These are phyloP conservation scores for Zea mays DNA, from an alignment of 176 grass and related monocot genomes.

Conservation along the genomic window Zm-B73-REFERENCE-NAM-5.0 NC_050103.1:159077501-159078000, in stretches of 20 bases:
- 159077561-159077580: slow-evolving; percentile 32
- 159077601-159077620: too few relatives aligned
- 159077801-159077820: too few relatives aligned
- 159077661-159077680: slow-evolving; percentile 49
- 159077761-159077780: slow-evolving; percentile 61
- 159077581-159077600: too few relatives aligned
- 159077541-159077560: slow-evolving; percentile 38
- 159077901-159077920: slow-evolving; percentile 64
- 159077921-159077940: slow-evolving; percentile 48
- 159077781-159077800: too few relatives aligned
- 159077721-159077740: slow-evolving; percentile 47
- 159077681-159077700: slow-evolving; percentile 60
- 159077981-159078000: slow-evolving; percentile 57
- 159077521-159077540: neutral
- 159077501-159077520: slow-evolving; percentile 38
- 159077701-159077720: slow-evolving; percentile 56
- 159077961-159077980: slow-evolving; percentile 62
- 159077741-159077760: slow-evolving; percentile 61
- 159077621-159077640: slow-evolving; percentile 41
- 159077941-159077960: slow-evolving; percentile 55
- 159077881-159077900: slow-evolving; percentile 68
- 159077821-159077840: too few relatives aligned
- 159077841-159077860: neutral
- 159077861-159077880: slow-evolving; percentile 55
- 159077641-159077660: slow-evolving; percentile 43